phyloP scores from a whole-genome alignment of 2,329 filamentous ascomycete species.

The Ophiostoma montium region DNA sequence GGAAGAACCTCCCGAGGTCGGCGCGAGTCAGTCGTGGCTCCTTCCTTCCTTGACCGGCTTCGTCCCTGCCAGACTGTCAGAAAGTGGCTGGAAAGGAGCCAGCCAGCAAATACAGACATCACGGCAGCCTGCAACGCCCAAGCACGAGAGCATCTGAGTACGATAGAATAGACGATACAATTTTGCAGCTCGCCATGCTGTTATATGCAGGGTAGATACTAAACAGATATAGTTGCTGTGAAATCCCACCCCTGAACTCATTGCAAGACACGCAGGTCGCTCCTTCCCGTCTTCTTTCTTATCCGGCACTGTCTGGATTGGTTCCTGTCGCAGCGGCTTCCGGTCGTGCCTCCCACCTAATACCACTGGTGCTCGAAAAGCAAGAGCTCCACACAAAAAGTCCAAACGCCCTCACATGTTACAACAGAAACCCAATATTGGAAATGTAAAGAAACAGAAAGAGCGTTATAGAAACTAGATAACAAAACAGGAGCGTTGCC shows the following conservation, averaged over 20 bases:
- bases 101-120: neutral
- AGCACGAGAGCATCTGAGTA: no score
- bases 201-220: neutral
- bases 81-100: neutral
- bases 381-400: neutral
- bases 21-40: no score
- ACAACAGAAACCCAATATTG: conserved; percentile 5
- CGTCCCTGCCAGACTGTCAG: neutral
- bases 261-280: neutral
- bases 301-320: neutral
- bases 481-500: neutral
- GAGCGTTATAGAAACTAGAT: neutral
- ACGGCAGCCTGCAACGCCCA: neutral
- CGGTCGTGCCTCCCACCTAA: conserved; percentile 1
- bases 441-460: neutral
- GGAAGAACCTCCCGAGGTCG: no score
- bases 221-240: neutral
- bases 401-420: conserved; percentile 12
- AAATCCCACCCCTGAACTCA: neutral
- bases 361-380: neutral
- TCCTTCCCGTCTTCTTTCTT: conserved; percentile 1
- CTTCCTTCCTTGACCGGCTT: no score
- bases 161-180: neutral
- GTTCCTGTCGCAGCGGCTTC: neutral
- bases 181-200: neutral